Conservation (phyloP, 768 basidiomycete genomes). For the Amyloporia xantha region DNA sequence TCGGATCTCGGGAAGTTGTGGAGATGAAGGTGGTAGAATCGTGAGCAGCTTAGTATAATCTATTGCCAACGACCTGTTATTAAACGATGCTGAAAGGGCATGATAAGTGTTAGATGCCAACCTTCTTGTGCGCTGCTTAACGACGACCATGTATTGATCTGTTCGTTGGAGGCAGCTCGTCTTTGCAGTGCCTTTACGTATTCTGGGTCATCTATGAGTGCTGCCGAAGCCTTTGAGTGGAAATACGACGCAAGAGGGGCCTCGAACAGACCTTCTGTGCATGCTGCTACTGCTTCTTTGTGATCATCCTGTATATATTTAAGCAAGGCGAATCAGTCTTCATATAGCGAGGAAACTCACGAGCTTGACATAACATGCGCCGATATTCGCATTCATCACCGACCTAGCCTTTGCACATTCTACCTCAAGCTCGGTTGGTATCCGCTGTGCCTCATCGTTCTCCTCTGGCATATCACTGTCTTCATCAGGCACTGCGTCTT, state of each 20-base stretch:
- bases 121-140: conserved; percentile 82
- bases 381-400: conserved; percentile 81
- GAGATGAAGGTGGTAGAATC: conserved; percentile 50
- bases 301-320: conserved; percentile 54
- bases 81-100: too few species aligned
- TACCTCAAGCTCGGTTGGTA: conserved; percentile 31
- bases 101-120: too few species aligned
- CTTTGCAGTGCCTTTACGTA: conserved; percentile 88
- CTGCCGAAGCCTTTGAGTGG: conserved; percentile 32
- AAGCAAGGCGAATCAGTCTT: background rate
- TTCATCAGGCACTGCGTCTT: background rate
- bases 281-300: conserved; percentile 73
- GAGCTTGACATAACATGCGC: conserved; percentile 75
- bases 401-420: conserved; percentile 57
- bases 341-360: conserved; percentile 33
- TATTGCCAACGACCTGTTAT: too few species aligned
- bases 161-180: conserved; percentile 82
- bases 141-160: conserved; percentile 76
- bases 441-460: conserved; percentile 10
- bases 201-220: conserved; percentile 76
- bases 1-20: conserved; percentile 42
- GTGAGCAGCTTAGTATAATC: conserved; percentile 74
- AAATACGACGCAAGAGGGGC: background rate
- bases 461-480: conserved; percentile 18
- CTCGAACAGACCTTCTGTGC: conserved; percentile 59